Percentiles rank a stretch among this genome's conserved stretches.
Evolutionary conservation across 345 rosid genomes (phyloP).

Genomic region (Populus pruinosa): DNA sequence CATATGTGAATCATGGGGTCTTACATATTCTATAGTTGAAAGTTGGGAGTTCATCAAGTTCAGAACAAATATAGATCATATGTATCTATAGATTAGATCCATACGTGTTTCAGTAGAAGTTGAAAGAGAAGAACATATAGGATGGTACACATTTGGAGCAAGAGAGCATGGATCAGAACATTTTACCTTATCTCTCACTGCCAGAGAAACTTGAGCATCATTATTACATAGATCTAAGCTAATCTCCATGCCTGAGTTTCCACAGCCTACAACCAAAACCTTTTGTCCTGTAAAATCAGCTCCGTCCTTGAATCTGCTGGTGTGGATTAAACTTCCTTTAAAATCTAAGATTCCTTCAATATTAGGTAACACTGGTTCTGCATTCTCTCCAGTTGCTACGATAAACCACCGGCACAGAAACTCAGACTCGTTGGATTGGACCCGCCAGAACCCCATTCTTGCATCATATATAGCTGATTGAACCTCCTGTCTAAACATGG

Average conservation of each 20-base stretch:
- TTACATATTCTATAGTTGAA: neutral
- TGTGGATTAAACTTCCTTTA: slow-evolving; percentile 45
- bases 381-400: slow-evolving; percentile 85
- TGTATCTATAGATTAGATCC: too few relatives aligned
- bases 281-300: slow-evolving; percentile 38
- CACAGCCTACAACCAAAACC: slow-evolving; percentile 81
- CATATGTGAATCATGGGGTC: too few relatives aligned
- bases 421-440: slow-evolving; percentile 12
- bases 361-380: slow-evolving; percentile 69
- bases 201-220: slow-evolving; percentile 18
- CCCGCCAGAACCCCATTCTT: slow-evolving; percentile 29
- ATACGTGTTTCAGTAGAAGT: too few relatives aligned
- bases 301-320: slow-evolving; percentile 67
- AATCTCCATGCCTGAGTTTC: slow-evolving; percentile 93
- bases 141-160: neutral
- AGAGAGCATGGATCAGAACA: neutral
- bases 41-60: neutral
- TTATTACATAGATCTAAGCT: slow-evolving; percentile 72
- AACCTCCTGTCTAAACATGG: slow-evolving; percentile 25
- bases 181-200: slow-evolving; percentile 19
- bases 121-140: slow-evolving; percentile 29
- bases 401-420: slow-evolving; percentile 56
- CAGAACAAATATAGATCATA: too few relatives aligned
- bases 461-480: slow-evolving; percentile 20
- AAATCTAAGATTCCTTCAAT: slow-evolving; percentile 40